These are phyloP conservation scores for Sporisorium sorghi DNA, from an alignment of 1,284 basidiomycete species.

Conservation along the genomic window DNA sequence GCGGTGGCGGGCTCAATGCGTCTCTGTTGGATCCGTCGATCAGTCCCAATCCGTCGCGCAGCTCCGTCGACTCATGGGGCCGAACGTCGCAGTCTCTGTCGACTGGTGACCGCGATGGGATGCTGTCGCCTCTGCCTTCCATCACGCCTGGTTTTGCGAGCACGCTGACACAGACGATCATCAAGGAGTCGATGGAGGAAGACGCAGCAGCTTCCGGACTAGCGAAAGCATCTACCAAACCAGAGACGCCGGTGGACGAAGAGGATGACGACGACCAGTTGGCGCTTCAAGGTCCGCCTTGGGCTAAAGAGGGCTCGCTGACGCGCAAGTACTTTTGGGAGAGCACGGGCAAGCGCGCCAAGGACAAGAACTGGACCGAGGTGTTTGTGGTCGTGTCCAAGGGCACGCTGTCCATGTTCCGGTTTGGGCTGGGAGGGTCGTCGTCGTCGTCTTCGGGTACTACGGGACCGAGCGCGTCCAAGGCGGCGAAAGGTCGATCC, in stretches of 20 bases:
- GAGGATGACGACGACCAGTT: conserved; percentile 82
- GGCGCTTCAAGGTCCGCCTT: conserved; percentile 91
- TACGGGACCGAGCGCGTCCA: not conserved
- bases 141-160: conserved; percentile 89
- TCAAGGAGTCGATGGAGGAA: conserved; percentile 91
- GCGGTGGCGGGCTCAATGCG: conserved; percentile 41
- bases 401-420: conserved; percentile 92
- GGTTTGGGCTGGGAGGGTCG: conserved; percentile 44
- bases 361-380: conserved; percentile 85
- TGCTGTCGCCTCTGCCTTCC: conserved; percentile 15
- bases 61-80: conserved; percentile 48
- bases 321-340: conserved; percentile 95
- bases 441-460: conserved; percentile 7
- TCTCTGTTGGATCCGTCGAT: conserved; percentile 6
- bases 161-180: conserved; percentile 94
- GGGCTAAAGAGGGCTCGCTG: conserved; percentile 98
- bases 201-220: conserved; percentile 71
- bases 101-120: conserved; percentile 15
- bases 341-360: conserved; percentile 80
- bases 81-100: conserved; percentile 19
- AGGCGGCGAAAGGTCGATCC: not conserved
- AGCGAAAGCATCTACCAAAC: conserved; percentile 70
- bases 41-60: conserved; percentile 43
- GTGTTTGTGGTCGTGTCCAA: conserved; percentile 95
- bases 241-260: conserved; percentile 20